Conservation (phyloP, 225 moss, liverwort and hornwort species). For the Takakia lepidozioides region DNA sequence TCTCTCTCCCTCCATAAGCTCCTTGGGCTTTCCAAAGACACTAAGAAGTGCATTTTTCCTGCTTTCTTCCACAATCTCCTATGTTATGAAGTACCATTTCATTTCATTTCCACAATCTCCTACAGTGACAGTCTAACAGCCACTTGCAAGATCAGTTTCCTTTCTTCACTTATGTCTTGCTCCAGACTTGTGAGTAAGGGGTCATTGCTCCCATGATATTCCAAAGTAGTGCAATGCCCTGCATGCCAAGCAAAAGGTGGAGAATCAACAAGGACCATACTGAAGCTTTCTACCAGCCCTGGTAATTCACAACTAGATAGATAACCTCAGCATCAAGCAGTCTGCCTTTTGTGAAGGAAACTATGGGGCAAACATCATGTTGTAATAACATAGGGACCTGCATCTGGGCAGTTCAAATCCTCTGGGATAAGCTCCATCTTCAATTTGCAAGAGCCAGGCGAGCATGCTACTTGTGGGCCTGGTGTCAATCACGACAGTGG, state of each 20-base stretch:
- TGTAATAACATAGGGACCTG: conserved; percentile 1
- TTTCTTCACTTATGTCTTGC: no score
- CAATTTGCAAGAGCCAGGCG: conserved; percentile 57
- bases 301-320: no score
- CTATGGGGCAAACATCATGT: not conserved
- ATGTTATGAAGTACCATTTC: no score
- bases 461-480: conserved; percentile 52
- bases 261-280: no score
- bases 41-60: not conserved
- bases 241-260: no score
- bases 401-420: conserved; percentile 41
- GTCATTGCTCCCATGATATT: no score
- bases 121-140: no score
- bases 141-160: no score
- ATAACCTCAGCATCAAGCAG: not conserved
- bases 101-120: no score
- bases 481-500: conserved; percentile 26
- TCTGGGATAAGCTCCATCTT: conserved; percentile 48
- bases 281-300: no score
- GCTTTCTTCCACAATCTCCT: not conserved
- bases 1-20: not conserved
- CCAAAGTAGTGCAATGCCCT: no score
- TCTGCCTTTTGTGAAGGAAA: not conserved
- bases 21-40: not conserved
- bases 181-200: no score